Evolutionary conservation across 768 basidiomycete genomes (phyloP), one percentile per base, ranked within the genome.

Genomic region (Hortiboletus flavorubellus): DNA sequence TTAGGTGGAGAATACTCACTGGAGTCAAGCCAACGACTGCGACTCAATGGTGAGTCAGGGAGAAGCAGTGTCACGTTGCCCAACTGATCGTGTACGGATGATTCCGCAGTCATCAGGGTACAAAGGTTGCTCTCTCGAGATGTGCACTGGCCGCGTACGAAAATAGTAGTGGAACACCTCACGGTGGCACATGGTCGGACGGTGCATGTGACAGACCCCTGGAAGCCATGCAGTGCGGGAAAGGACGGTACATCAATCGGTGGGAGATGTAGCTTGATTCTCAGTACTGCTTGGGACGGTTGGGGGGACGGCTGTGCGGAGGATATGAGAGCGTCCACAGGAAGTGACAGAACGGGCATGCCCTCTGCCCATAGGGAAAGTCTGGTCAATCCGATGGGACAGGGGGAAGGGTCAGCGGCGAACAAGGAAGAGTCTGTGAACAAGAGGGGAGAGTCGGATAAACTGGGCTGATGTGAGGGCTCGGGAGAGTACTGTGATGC

Each of bases 1-100:
- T 54, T 56, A 46, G 35, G 59, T 23, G 29, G 44, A 40, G 46
- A 55, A 52, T 54, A 79, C 87, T 69, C 65, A 89, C 87, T 72
- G 58, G 79, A 69, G 66, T 86, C 84, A 59, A 86, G 75, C 88
- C 87, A 87, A 55, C 85, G 80, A 69, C 87, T 87, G 55, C 82
- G 76, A 63, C 68, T 82, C 46, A 91, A 73, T 15, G 76, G 69
- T 21, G 87, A 88, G 56, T 89, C 87, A 41, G 89, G 87, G 46
- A 91, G 74, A 53, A 78, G 69, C 49, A 82, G 79, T 59, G 80
- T 78, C 2, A 81, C 76, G 41, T 73, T 77, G 49, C 81, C 78
- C 57, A 80, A 67, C 15, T 65, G 55, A 49, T 79, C 76, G 56
- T 76, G 76, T 54, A 73, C 73, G 59, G 77, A 72, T 31, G 81